Conservation (phyloP, 345 rosid genomes). For the Eucalyptus regnans region DNA sequence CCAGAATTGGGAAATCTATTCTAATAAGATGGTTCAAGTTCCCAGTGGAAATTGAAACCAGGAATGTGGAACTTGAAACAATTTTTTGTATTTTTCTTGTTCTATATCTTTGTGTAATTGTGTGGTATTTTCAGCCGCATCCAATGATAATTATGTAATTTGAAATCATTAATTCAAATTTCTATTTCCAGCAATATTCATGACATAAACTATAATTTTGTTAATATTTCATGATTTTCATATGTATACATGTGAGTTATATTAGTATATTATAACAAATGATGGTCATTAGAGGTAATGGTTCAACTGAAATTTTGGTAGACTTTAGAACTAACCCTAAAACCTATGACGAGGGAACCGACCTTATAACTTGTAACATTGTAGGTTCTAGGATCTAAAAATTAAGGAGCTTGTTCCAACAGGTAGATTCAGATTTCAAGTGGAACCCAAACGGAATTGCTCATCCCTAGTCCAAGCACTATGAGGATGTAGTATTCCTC, state of each 20-base stretch:
- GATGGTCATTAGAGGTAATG: no score
- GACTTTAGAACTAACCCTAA: no score
- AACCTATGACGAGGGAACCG: accelerated
- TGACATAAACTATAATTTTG: accelerated
- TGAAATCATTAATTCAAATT: accelerated
- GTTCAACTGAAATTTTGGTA: no score
- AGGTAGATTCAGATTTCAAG: accelerated
- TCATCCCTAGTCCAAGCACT: neutral
- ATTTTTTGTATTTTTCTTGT: accelerated
- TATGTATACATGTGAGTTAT: no score
- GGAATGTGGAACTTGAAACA: no score
- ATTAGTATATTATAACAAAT: no score
- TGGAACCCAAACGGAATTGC: accelerated
- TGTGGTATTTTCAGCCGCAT: accelerated
- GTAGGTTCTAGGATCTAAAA: no score
- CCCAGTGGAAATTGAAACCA: accelerated
- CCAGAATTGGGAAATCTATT: accelerated
- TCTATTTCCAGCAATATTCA: accelerated
- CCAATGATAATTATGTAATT: accelerated
- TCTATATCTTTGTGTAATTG: no score
- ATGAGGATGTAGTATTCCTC: neutral
- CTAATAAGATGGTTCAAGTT: accelerated
- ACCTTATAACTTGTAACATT: no score
- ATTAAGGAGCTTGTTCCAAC: accelerated
- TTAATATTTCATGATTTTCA: no score